A percentile compares a stretch with the other conserved stretches of the same genome.
Conservation (phyloP, 192 early-diverging fungal species). For the Entrophospora sp. region DNA sequence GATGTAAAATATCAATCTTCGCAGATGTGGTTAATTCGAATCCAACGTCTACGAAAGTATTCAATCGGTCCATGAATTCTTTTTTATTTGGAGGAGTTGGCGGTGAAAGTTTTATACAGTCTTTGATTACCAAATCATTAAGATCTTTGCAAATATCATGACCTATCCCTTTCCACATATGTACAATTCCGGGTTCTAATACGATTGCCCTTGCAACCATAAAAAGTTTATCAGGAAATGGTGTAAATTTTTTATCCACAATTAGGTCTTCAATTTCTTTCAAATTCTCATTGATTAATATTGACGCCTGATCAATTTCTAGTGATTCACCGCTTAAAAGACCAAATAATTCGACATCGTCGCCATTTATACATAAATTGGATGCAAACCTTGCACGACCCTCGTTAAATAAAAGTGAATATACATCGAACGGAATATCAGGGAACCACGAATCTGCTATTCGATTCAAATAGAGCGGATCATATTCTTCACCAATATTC, state of each 20-base stretch:
- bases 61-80: background rate
- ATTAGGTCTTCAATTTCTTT: constrained; percentile 8
- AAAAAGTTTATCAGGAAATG: constrained; percentile 3
- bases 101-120: background rate
- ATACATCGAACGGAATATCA: background rate
- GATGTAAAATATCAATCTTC: too few species aligned
- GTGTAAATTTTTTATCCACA: background rate
- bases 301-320: background rate
- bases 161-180: background rate
- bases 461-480: too few species aligned
- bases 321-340: background rate
- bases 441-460: background rate
- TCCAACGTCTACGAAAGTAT: background rate
- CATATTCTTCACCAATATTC: background rate
- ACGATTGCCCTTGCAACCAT: background rate
- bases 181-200: background rate
- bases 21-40: background rate
- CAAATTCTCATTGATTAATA: background rate
- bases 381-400: background rate
- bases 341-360: constrained; percentile 5
- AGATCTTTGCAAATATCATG: constrained; percentile 16
- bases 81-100: background rate
- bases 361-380: background rate
- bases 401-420: background rate
- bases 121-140: constrained; percentile 1